phyloP scores from a whole-genome alignment of 202 grass and related monocot species.

The Setaria viridis region DNA sequence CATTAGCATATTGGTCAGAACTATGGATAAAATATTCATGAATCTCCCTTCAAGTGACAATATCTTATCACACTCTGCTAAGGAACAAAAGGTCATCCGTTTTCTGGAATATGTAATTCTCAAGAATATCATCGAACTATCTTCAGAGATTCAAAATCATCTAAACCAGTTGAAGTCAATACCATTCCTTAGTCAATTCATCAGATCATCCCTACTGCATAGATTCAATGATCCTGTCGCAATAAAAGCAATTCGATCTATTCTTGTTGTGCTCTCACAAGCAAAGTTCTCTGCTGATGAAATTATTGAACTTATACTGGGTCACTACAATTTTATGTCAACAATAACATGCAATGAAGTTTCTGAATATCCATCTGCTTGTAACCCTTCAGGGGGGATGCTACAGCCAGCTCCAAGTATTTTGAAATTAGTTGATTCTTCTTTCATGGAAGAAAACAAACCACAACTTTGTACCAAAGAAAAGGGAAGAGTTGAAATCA shows the following conservation, averaged over 20 bases:
- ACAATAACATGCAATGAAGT: conserved; percentile 57
- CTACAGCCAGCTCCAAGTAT: conserved; percentile 81
- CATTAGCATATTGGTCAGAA: conserved; percentile 70
- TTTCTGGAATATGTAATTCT: conserved; percentile 84
- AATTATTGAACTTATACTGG: conserved; percentile 88
- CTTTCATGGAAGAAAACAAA: conserved; percentile 46
- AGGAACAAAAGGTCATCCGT: conserved; percentile 27
- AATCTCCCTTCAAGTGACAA: conserved; percentile 52
- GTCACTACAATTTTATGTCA: conserved; percentile 86
- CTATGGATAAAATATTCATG: conserved; percentile 67
- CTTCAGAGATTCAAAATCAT: conserved; percentile 57
- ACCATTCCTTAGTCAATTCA: conserved; percentile 75
- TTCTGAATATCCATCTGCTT: conserved; percentile 61
- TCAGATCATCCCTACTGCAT: conserved; percentile 88
- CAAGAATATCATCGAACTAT: conserved; percentile 81
- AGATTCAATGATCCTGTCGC: conserved; percentile 83
- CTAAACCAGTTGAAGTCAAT: conserved; percentile 66
- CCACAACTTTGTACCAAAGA: conserved; percentile 49
- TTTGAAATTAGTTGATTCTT: conserved; percentile 71
- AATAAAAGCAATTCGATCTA: conserved; percentile 84
- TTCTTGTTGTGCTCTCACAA: conserved; percentile 76
- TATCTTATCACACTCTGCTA: conserved; percentile 34
- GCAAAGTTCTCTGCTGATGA: conserved; percentile 66
- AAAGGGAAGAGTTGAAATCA: conserved; percentile 71
- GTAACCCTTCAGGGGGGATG: conserved; percentile 51